Base-by-base conservation (phyloP, 2,329 filamentous ascomycete species). In the Arthrobotrys iridis region DNA sequence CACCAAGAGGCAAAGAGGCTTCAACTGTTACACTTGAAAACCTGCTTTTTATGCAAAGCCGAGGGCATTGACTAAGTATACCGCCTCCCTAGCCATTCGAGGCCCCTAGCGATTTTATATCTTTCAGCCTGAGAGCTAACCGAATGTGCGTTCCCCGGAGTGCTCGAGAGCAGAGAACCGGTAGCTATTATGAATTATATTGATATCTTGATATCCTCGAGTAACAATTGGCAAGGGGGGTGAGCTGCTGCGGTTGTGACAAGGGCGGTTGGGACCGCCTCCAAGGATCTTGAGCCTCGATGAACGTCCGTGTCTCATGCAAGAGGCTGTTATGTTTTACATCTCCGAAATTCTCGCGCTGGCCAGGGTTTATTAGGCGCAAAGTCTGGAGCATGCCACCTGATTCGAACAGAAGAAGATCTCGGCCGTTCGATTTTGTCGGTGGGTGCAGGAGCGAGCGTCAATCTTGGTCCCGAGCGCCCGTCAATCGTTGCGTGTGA, bases 21-120 rank as follows among this genome's bases (percentile, higher is more conserved):
- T 45, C 28, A 22, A 46, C 24, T 48, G 60, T 64, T 64, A 64
- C 60, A 64, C 60, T 40, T 43, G 60, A 40, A 64, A 64, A 64
- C 60, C 33, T 63, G 45, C 15, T 64, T 64, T n/a, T 64, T 46
- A 64, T 46, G 57, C 30, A 22, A 33, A 37, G 30, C 30, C 11
- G 50, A 55, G 50, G 15, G 30, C 5, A 10, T 33, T 52, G 46
- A 37, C 37, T 55, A 30, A 37, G n/a, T 18, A n/a, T 55, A 24
- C 24, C 18, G 28, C 30, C 50, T 55, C 50, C 50, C 50, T 37
- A 30, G 30, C 18, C 37, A 55, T 55, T 55, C 13, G n/a, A 55
- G 18, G 18, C 50, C 50, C 48, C 50, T 55, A 30, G 30, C 50
- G 50, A 55, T 37, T 55, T 37, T 55, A 55, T 55, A 55, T 55